A percentile compares a stretch with the other conserved stretches of the same genome.
Evolutionary conservation across 805 yeast species (phyloP).

Genomic region (Ogataea pini): DNA sequence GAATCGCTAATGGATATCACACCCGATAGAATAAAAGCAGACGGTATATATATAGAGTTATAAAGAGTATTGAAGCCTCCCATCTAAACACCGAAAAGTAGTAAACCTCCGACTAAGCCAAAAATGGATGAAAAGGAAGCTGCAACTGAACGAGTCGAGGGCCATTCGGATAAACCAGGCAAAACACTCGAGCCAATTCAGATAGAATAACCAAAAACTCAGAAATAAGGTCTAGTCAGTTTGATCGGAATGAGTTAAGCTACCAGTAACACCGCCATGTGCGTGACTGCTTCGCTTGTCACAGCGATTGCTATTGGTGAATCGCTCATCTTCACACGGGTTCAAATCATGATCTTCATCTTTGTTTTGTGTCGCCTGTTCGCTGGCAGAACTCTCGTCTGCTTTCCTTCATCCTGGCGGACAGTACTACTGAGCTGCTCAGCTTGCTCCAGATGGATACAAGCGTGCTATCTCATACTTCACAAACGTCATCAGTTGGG

Average conservation of each 20-base stretch:
- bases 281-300: background rate
- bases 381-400: background rate
- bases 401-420: background rate
- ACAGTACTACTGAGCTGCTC: background rate
- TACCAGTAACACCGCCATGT: background rate
- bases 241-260: background rate
- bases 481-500: background rate
- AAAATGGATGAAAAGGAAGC: background rate
- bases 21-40: no score
- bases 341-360: background rate
- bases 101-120: no score
- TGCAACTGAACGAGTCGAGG: background rate
- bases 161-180: background rate
- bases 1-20: no score
- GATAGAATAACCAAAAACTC: background rate
- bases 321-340: background rate
- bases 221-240: background rate
- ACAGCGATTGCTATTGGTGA: background rate
- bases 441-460: background rate
- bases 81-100: no score
- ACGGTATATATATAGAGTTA: no score
- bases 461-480: background rate
- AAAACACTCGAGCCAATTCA: no score
- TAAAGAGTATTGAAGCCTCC: no score
- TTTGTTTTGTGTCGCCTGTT: background rate